Evolutionary conservation across 805 yeast genomes (phyloP).

Genomic region (Metschnikowia gelsemii): DNA sequence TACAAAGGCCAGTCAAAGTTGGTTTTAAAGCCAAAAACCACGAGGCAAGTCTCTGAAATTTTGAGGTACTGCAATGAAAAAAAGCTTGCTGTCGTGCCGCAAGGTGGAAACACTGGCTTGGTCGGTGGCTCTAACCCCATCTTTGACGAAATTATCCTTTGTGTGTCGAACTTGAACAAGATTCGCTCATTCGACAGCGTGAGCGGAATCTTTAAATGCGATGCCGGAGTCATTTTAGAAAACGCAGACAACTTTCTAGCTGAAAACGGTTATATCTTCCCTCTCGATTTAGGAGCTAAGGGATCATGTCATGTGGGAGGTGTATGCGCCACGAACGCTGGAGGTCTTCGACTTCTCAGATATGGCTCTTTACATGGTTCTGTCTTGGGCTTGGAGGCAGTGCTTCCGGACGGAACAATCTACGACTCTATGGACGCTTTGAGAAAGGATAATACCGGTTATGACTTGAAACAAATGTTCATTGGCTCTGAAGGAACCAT

Average conservation of each 20-base stretch:
- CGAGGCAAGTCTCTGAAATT: conserved; percentile 74
- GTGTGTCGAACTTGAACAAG: conserved; percentile 68
- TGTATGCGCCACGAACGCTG: conserved; percentile 93
- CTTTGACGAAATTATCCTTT: conserved; percentile 82
- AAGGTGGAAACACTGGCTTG: conserved; percentile 95
- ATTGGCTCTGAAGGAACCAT: conserved; percentile 94
- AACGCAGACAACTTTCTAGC: conserved; percentile 75
- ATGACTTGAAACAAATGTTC: conserved; percentile 86
- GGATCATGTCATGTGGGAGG: conserved; percentile 98
- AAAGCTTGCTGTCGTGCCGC: conserved; percentile 85
- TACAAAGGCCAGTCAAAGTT: conserved; percentile 83
- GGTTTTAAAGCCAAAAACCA: conserved; percentile 78
- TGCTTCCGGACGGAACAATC: conserved; percentile 85
- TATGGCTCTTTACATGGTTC: conserved; percentile 93
- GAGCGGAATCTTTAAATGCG: conserved; percentile 83
- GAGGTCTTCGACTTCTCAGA: conserved; percentile 83
- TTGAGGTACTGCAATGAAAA: conserved; percentile 76
- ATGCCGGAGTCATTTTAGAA: conserved; percentile 89
- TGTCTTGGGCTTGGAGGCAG: conserved; percentile 88
- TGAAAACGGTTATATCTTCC: conserved; percentile 86
- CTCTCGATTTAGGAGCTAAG: conserved; percentile 92
- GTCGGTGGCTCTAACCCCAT: conserved; percentile 95
- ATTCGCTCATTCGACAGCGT: conserved; percentile 78
- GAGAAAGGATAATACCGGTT: conserved; percentile 94
- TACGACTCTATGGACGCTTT: conserved; percentile 77